Percentiles rank a stretch among this genome's conserved stretches.
Conservation (phyloP, 331 rosid genomes). For the Prunus yedoensis region DNA sequence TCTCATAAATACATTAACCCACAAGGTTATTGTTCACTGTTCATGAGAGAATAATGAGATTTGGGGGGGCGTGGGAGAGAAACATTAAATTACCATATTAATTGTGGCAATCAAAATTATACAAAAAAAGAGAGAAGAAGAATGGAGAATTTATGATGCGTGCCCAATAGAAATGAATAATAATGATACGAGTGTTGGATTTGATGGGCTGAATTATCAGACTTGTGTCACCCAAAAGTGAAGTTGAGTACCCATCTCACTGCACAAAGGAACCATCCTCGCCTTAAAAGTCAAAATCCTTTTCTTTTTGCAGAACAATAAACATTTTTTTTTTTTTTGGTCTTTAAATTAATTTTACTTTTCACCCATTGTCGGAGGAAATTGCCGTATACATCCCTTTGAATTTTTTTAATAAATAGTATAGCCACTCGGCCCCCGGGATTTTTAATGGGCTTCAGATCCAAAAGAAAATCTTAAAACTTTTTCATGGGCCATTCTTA, state of each 20-base stretch:
- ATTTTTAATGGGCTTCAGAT: too few relatives aligned
- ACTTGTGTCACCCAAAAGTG: conserved; percentile 33
- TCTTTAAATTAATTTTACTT: background rate
- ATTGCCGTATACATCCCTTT: too few relatives aligned
- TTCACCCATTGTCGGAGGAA: too few relatives aligned
- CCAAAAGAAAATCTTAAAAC: background rate
- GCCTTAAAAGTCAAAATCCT: conserved; percentile 24
- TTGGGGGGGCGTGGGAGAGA: background rate
- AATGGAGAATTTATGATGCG: background rate
- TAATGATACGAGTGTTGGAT: conserved; percentile 29
- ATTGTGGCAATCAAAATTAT: conserved; percentile 3
- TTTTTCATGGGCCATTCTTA: background rate
- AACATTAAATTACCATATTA: conserved; percentile 11
- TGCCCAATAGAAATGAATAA: background rate
- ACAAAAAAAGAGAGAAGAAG: background rate
- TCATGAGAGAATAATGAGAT: too few relatives aligned
- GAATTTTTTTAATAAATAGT: too few relatives aligned
- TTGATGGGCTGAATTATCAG: conserved; percentile 41
- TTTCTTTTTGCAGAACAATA: too few relatives aligned
- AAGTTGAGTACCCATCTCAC: conserved; percentile 11
- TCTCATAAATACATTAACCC: too few relatives aligned
- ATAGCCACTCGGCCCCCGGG: too few relatives aligned
- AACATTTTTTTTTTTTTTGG: background rate
- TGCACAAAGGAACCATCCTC: conserved; percentile 13
- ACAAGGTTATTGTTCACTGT: too few relatives aligned